Base-by-base conservation (phyloP, 192 early-diverging fungal genomes). In the Phycomyces nitens region DNA sequence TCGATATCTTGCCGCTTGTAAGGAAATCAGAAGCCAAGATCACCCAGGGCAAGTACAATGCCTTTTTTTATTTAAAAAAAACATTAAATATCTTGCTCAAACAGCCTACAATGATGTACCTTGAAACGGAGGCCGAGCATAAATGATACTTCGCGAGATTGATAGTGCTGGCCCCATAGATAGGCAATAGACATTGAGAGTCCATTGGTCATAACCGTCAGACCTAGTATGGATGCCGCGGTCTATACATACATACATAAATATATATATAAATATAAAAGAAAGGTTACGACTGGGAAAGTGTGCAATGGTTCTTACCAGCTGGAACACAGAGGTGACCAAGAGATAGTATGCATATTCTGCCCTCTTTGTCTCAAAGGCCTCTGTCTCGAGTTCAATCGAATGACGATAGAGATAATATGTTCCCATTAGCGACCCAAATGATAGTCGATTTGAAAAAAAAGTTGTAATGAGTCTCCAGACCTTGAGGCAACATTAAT, bases 261-360 rank as follows among this genome's bases (percentile, higher is more conserved):
- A 34, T 34, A 34, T 34, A 34, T 2, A 34, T 34, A 34, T 34
- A 34, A 7, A 34, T 34, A 34, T 34, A 34, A 34, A 34, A n/a
- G n/a, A n/a, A n/a, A n/a, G n/a, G n/a, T n/a, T n/a, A n/a, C n/a
- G n/a, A n/a, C n/a, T n/a, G n/a, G n/a, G n/a, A n/a, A n/a, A n/a
- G n/a, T n/a, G n/a, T n/a, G n/a, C n/a, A 47, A 47, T 14, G 11
- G 3, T 3, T 18, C 2, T 47, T 47, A 47, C 44, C 53, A 77
- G 16, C 22, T 81, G 76, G 20, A 66, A n/a, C 24, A 65, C 55
- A 63, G 80, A 75, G 58, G 77, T 76, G 54, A 93, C 85, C 22
- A 88, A 22, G 20, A 92, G 41, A 40, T 92, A 93, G 70, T 84
- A 93, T 12, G 86, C 80, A 66, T 89, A 94, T 72, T 97, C 94